Percentiles rank a stretch among this genome's conserved stretches.
Conservation (phyloP, 2,329 filamentous ascomycete genomes). For the Colletotrichum gloeosporioides region DNA sequence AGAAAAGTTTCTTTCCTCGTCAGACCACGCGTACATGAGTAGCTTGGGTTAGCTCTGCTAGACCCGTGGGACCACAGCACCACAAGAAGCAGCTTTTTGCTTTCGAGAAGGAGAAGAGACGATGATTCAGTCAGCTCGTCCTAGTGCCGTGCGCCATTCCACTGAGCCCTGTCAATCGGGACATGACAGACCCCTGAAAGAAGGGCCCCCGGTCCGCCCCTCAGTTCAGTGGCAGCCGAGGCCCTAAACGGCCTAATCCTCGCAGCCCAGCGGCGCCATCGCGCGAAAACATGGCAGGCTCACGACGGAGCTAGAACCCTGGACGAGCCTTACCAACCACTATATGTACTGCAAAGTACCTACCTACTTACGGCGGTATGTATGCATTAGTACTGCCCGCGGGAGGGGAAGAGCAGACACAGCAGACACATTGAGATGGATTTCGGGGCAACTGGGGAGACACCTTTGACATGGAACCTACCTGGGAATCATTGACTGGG, state of each 20-base stretch:
- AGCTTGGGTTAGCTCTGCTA: background rate
- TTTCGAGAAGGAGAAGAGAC: background rate
- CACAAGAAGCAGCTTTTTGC: background rate
- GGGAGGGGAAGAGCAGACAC: background rate
- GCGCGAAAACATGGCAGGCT: background rate
- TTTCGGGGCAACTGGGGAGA: background rate
- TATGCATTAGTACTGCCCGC: background rate
- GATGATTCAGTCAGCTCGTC: background rate
- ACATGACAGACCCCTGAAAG: slow-evolving; percentile 5
- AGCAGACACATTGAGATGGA: background rate
- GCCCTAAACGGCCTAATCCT: background rate
- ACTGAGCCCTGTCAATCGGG: slow-evolving; percentile 7
- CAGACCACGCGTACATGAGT: background rate
- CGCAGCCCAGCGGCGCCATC: background rate
- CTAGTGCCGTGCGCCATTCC: background rate
- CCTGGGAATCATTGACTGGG: background rate
- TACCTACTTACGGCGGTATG: background rate
- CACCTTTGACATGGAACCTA: background rate
- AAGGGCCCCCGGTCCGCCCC: background rate
- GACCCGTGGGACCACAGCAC: background rate
- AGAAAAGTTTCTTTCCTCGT: background rate
- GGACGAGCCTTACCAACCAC: background rate
- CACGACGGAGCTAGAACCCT: background rate
- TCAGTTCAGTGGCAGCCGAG: background rate
- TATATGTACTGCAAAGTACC: background rate